phyloP scores from a whole-genome alignment of 202 grass and related monocot species.

The Bolboschoenoplectus hybrid region DNA sequence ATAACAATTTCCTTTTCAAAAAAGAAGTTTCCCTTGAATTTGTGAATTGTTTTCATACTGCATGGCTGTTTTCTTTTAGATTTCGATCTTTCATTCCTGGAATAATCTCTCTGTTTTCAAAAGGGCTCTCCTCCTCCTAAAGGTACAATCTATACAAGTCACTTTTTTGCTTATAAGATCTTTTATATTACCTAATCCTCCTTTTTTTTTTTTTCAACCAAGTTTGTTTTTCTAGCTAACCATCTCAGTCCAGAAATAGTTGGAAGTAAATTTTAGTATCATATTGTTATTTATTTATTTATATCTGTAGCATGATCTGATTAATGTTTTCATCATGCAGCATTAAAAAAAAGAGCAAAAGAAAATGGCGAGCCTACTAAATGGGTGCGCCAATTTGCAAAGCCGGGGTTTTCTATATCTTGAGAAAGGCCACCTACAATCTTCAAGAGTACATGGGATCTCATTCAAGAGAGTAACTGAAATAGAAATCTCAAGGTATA shows the following conservation, averaged over 20 bases:
- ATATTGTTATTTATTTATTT: not conserved
- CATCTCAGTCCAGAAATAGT: not conserved
- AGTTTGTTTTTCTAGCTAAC: not conserved
- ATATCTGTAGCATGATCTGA: not conserved
- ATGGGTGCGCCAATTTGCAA: constrained; percentile 50
- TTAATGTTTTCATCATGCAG: constrained; percentile 25
- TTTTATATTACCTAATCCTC: not conserved
- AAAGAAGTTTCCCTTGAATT: not conserved
- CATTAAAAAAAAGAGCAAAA: not conserved
- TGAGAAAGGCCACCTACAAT: constrained; percentile 53
- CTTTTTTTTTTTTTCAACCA: not conserved
- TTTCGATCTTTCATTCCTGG: not conserved
- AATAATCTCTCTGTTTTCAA: not conserved
- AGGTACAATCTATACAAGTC: not conserved
- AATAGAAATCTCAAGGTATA: constrained; percentile 64
- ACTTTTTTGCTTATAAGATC: not conserved
- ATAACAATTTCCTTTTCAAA: not conserved
- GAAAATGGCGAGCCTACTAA: constrained; percentile 50
- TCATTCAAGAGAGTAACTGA: constrained; percentile 47
- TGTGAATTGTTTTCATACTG: constrained; percentile 19
- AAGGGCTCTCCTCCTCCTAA: not conserved
- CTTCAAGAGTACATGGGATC: constrained; percentile 43
- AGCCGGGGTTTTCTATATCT: constrained; percentile 42
- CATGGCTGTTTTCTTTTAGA: not conserved
- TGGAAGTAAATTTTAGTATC: not conserved